Evolutionary conservation across 2,329 filamentous ascomycete genomes (phyloP), one percentile per base, ranked within the genome.

Genomic region (Rutstroemia sp.): DNA sequence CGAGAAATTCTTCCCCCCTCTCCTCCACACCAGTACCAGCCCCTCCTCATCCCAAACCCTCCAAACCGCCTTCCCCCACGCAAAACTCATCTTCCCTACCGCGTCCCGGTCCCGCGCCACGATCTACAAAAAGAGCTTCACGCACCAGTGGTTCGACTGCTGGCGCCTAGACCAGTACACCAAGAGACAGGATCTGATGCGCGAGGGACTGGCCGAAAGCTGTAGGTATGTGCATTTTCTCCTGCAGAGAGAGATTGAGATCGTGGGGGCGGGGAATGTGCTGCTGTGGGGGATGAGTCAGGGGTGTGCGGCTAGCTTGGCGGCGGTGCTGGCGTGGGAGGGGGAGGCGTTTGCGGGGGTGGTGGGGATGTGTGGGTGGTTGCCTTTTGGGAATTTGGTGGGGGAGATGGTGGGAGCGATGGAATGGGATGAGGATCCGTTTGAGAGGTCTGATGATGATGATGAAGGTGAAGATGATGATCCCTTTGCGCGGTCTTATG

Each of bases 221-320:
- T 67, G 70, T 2, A 60, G 60, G 8, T 73, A 72, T 54, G 49
- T 80, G 0, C 73, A 76, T 41, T 59, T 34, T 0, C 58, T 79
- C 0, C 9, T 79, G 0, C 51, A 56, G 3, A 44, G 57, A 0
- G 76, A 78, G 57, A 68, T 72, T 1, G 62, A 51, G 1, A n/a
- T 64, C 0, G 56, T 80, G 0, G 73, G 75, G 3, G 60, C 69
- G 0, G 51, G 60, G 12, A 75, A 72, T 44, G 65, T 81, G 0
- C 64, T 79, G 1, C 58, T 82, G 0, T 74, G 76, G 41, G 79
- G 79, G 0, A 64, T 81, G 17, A 82, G 80, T 49, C 79, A 82
- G 60, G 80, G 79, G 0, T 78, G 76, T 60, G 78, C 78, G 2
- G 74, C 75, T 44, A 67, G 74, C 44, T 67, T 82, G 57, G 63